These are phyloP conservation scores for Santalum album DNA, from an alignment of 164 flowering plant genomes.

Conservation along the genomic window DNA sequence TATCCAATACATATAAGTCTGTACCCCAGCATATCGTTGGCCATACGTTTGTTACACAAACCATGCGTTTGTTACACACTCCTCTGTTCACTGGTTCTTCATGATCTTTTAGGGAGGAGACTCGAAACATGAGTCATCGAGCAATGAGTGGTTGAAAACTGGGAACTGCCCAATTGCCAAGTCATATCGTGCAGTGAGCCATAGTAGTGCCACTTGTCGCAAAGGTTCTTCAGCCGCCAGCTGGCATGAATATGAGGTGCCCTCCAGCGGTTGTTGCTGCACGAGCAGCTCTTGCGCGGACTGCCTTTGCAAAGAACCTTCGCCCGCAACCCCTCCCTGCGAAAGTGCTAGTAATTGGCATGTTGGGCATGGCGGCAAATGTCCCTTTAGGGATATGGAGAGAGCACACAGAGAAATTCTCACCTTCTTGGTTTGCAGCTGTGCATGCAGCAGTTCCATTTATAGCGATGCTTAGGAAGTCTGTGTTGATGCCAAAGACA, in stretches of 20 bases:
- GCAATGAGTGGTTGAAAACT: constrained; percentile 65
- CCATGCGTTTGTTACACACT: too few species aligned
- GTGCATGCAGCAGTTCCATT: constrained; percentile 93
- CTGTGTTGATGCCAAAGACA: constrained; percentile 65
- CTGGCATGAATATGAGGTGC: constrained; percentile 60
- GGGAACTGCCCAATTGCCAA: constrained; percentile 90
- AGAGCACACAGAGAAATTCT: constrained; percentile 78
- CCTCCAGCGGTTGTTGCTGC: constrained; percentile 82
- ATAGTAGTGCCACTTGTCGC: constrained; percentile 72
- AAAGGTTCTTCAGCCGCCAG: constrained; percentile 51
- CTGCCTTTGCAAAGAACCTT: constrained; percentile 57
- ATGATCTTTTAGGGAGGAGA: constrained; percentile 29
- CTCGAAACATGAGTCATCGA: constrained; percentile 53
- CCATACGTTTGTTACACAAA: too few species aligned
- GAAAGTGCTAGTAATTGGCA: constrained; percentile 58
- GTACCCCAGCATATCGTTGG: too few species aligned
- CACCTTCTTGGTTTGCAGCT: constrained; percentile 73
- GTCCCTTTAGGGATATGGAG: constrained; percentile 80
- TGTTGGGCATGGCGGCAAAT: constrained; percentile 75
- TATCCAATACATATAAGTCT: too few species aligned
- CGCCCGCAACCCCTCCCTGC: constrained; percentile 68
- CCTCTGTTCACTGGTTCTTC: too few species aligned
- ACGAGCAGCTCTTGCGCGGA: constrained; percentile 69
- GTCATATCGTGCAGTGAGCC: constrained; percentile 62
- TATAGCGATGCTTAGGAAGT: constrained; percentile 75